Conservation (phyloP, 768 basidiomycete genomes). For the Rhodocollybia butyracea region DNA sequence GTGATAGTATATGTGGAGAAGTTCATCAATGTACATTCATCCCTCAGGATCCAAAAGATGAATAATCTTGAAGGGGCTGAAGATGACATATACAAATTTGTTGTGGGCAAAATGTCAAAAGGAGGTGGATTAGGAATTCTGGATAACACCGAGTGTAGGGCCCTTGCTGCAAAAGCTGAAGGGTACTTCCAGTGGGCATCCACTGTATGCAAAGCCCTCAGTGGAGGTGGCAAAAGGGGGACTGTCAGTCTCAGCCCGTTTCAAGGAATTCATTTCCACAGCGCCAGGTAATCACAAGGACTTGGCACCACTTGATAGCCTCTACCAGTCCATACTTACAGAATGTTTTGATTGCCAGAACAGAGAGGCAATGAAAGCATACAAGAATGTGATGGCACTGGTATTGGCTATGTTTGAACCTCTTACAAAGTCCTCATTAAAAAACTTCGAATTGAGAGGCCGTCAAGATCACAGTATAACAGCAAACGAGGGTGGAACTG, state of each 20-base stretch:
- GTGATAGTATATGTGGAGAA: background rate
- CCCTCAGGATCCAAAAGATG: background rate
- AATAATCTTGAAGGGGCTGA: background rate
- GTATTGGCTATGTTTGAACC: constrained; percentile 1
- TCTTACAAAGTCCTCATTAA: background rate
- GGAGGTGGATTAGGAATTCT: background rate
- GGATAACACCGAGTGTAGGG: background rate
- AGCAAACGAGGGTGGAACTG: background rate
- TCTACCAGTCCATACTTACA: background rate
- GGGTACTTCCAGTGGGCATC: background rate
- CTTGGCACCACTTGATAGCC: background rate
- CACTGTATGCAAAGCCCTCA: background rate
- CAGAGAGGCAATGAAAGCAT: background rate
- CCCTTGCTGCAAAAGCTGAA: background rate
- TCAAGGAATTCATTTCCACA: background rate
- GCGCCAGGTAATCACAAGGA: background rate
- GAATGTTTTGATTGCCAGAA: background rate
- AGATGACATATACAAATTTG: background rate
- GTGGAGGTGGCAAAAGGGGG: background rate
- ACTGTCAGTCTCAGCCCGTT: background rate
- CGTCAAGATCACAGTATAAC: background rate
- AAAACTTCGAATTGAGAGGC: background rate
- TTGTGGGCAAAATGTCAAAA: background rate
- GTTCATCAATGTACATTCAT: background rate
- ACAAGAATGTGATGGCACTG: background rate